phyloP scores from a whole-genome alignment of 176 grass and related monocot species.

The Otatea glauca region DNA sequence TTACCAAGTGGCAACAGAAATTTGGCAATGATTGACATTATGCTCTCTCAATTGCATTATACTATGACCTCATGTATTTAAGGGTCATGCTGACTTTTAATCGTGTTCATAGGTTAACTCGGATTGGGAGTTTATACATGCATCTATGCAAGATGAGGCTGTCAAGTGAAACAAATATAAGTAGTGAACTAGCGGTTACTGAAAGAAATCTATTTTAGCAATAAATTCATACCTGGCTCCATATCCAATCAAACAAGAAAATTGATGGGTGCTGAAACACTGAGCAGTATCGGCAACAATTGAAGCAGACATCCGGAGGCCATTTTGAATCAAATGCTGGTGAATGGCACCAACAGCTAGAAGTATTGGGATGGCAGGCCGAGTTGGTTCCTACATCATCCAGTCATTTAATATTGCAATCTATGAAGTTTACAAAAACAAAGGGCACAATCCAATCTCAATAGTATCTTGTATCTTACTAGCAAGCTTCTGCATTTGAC shows the following conservation, averaged over 20 bases:
- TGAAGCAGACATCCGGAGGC: constrained; percentile 92
- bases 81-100: constrained; percentile 4
- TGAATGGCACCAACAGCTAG: constrained; percentile 97
- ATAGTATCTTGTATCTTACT: constrained; percentile 6
- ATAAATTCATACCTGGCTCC: constrained; percentile 76
- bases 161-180: constrained; percentile 36
- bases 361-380: constrained; percentile 93
- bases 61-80: constrained; percentile 27
- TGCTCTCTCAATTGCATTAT: not conserved
- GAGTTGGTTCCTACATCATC: constrained; percentile 79
- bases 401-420: constrained; percentile 33
- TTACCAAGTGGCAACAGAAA: constrained; percentile 8
- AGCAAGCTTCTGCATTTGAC: not conserved
- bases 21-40: constrained; percentile 15
- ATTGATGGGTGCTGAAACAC: constrained; percentile 99
- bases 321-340: constrained; percentile 99
- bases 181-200: constrained; percentile 14
- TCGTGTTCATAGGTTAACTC: not conserved
- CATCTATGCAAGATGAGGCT: constrained; percentile 35
- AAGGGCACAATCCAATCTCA: not conserved
- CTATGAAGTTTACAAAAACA: constrained; percentile 6
- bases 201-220: constrained; percentile 32
- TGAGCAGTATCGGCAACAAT: constrained; percentile 98
- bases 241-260: constrained; percentile 99
- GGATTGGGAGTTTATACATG: constrained; percentile 20